Percentiles rank a stretch among this genome's conserved stretches.
These are phyloP conservation scores for Sugiyamaella floridensis DNA, from an alignment of 805 yeast species.

Conservation along the genomic window DNA sequence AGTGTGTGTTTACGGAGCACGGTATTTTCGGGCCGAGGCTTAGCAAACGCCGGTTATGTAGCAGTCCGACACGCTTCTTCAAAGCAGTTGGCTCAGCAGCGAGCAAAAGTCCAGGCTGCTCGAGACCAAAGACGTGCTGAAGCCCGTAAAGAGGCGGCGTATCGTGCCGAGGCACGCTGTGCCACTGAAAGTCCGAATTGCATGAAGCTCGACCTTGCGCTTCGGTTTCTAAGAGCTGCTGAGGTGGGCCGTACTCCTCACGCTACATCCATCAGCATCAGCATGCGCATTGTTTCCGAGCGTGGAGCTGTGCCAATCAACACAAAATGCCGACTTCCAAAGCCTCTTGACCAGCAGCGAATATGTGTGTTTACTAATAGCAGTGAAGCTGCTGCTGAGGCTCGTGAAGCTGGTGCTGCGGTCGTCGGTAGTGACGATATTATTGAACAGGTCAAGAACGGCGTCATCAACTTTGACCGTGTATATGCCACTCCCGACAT, in stretches of 20 bases:
- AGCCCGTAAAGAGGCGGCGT: constrained; percentile 24
- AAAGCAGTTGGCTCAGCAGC: constrained; percentile 28
- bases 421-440: constrained; percentile 68
- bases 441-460: constrained; percentile 51
- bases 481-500: constrained; percentile 84
- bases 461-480: constrained; percentile 55
- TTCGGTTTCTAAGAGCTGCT: constrained; percentile 75
- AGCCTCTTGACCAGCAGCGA: constrained; percentile 57
- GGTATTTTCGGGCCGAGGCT: neutral
- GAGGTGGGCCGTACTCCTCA: constrained; percentile 78
- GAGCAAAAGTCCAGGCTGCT: constrained; percentile 27
- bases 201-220: constrained; percentile 65
- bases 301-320: constrained; percentile 69
- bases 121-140: constrained; percentile 21
- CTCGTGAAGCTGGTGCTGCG: constrained; percentile 54
- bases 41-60: neutral
- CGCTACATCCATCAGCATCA: constrained; percentile 64
- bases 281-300: constrained; percentile 59
- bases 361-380: constrained; percentile 63
- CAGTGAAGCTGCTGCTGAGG: constrained; percentile 44
- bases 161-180: constrained; percentile 33
- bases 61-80: constrained; percentile 26
- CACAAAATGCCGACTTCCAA: constrained; percentile 69
- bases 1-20: neutral
- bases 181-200: constrained; percentile 52